Evolutionary conservation across 2,329 filamentous ascomycete species (phyloP).

Genomic region (Clonostachys solani): DNA sequence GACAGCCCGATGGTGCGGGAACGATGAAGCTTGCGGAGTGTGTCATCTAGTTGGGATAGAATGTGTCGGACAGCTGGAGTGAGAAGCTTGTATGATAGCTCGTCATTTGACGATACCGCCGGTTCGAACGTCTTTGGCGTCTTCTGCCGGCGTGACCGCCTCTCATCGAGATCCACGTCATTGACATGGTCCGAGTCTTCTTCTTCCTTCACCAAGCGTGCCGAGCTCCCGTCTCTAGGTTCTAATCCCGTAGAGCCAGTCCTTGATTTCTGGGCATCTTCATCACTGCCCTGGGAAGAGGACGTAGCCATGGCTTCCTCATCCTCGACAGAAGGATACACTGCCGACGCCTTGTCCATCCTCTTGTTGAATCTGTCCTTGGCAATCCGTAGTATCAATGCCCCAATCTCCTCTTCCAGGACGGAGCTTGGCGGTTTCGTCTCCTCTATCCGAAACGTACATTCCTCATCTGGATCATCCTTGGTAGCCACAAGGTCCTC

Average conservation of each 20-base stretch:
- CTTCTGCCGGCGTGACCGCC: too few species aligned
- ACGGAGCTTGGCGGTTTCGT: slow-evolving; percentile 47
- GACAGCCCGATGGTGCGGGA: slow-evolving; percentile 47
- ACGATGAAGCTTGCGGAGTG: slow-evolving; percentile 68
- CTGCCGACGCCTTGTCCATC: slow-evolving; percentile 3
- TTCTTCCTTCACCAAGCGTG: too few species aligned
- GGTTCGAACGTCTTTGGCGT: slow-evolving; percentile 32
- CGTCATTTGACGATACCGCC: slow-evolving; percentile 65
- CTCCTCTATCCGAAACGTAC: slow-evolving; percentile 43
- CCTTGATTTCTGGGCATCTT: neutral
- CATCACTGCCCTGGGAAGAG: neutral
- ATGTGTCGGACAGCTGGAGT: slow-evolving; percentile 67
- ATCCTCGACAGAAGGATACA: slow-evolving; percentile 5
- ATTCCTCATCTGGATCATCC: slow-evolving; percentile 42
- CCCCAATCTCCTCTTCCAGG: slow-evolving; percentile 68
- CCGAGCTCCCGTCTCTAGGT: neutral
- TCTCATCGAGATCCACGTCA: neutral
- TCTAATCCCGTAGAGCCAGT: neutral
- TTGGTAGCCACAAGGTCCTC: slow-evolving; percentile 36
- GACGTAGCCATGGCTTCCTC: neutral
- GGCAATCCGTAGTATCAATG: slow-evolving; percentile 60
- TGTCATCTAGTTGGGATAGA: slow-evolving; percentile 62
- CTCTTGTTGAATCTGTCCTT: slow-evolving; percentile 55
- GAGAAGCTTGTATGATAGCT: slow-evolving; percentile 59
- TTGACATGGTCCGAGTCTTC: neutral